phyloP scores from a whole-genome alignment of 345 rosid species.

The Salix purpurea region DNA sequence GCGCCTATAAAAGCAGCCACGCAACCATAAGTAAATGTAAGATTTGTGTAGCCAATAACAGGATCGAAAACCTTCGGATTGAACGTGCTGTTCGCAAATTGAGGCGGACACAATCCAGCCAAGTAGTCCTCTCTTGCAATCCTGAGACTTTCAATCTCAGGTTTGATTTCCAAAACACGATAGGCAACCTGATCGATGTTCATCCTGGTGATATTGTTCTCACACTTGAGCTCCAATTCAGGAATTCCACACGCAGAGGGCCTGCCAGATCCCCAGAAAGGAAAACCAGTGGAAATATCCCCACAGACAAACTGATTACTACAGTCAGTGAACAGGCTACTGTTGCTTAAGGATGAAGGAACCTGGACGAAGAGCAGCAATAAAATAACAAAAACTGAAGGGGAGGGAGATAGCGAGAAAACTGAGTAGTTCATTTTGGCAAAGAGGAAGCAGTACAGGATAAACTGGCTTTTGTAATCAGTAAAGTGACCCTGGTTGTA shows the following conservation, averaged over 20 bases:
- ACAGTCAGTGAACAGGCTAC: slow-evolving; percentile 2
- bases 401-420: neutral
- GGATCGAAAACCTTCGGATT: slow-evolving; percentile 5
- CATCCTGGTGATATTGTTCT: neutral
- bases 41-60: slow-evolving; percentile 9
- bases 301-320: slow-evolving; percentile 27
- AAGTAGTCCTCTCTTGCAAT: slow-evolving; percentile 28
- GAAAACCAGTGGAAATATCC: slow-evolving; percentile 22
- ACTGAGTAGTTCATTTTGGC: neutral
- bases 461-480: too few species aligned
- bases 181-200: slow-evolving; percentile 11
- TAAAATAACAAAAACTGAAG: neutral
- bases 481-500: neutral
- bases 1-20: rapidly evolving
- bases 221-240: slow-evolving; percentile 30
- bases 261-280: slow-evolving; percentile 37
- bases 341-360: neutral
- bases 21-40: slow-evolving; percentile 24
- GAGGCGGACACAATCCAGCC: slow-evolving; percentile 12
- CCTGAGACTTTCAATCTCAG: slow-evolving; percentile 1
- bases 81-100: slow-evolving; percentile 20
- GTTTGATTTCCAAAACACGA: slow-evolving; percentile 16
- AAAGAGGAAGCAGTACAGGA: too few species aligned
- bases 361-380: neutral
- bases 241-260: slow-evolving; percentile 24